phyloP scores from a whole-genome alignment of 768 basidiomycete species.

The Hebeloma cylindrosporum region DNA sequence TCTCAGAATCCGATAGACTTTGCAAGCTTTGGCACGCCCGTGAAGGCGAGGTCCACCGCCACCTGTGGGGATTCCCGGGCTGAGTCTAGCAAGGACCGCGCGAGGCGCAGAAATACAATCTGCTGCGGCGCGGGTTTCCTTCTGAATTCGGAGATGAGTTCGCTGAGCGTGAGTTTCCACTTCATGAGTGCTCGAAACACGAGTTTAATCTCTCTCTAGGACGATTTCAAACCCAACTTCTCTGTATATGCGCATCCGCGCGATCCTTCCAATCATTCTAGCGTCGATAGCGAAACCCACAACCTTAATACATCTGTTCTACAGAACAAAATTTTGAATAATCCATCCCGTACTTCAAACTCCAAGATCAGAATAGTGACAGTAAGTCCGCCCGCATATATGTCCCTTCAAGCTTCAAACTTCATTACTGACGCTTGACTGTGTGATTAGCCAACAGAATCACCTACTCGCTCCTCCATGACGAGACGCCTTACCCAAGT shows the following conservation, averaged over 20 bases:
- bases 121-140: no score
- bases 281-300: no score
- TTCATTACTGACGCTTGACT: no score
- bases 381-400: constrained; percentile 12
- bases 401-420: background rate
- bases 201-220: no score
- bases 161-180: no score
- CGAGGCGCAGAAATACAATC: constrained; percentile 9
- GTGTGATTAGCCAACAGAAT: constrained; percentile 2
- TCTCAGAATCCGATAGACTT: constrained; percentile 1
- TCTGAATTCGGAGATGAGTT: no score
- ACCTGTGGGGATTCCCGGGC: background rate
- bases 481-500: constrained; percentile 3
- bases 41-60: background rate
- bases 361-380: constrained; percentile 8
- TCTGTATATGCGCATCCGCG: no score
- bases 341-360: background rate
- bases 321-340: no score
- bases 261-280: no score
- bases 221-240: no score
- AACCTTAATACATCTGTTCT: no score
- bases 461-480: background rate
- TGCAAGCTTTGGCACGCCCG: constrained; percentile 2
- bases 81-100: background rate
- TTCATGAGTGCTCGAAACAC: no score